Percentiles rank a stretch among this genome's conserved stretches.
Conservation (phyloP, 805 yeast genomes). For the Nakazawaea anatomiae region DNA sequence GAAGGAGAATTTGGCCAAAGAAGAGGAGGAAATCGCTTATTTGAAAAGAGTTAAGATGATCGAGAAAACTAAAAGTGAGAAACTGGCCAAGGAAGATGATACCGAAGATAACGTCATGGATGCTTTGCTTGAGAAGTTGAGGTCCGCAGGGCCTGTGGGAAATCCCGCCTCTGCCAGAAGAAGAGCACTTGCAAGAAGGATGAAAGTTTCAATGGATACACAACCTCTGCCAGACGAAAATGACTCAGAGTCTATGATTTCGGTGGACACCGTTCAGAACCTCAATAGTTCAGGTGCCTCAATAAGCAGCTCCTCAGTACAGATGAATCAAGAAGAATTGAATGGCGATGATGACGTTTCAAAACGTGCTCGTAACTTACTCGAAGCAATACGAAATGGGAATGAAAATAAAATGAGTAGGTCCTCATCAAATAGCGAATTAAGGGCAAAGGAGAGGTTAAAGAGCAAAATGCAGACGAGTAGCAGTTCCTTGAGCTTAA, state of each 20-base stretch:
- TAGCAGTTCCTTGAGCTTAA: conserved; percentile 7
- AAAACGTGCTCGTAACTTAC: conserved; percentile 6
- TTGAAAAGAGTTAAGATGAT: conserved; percentile 57
- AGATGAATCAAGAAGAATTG: neutral
- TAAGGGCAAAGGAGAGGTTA: conserved; percentile 6
- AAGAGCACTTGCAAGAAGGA: conserved; percentile 63
- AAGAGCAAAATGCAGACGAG: conserved; percentile 8
- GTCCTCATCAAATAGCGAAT: conserved; percentile 6
- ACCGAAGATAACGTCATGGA: conserved; percentile 69
- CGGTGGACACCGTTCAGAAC: neutral
- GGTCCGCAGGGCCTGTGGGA: conserved; percentile 77
- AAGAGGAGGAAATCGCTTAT: conserved; percentile 61
- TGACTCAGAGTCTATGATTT: conserved; percentile 3
- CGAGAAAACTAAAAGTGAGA: conserved; percentile 22
- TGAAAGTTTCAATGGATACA: conserved; percentile 7
- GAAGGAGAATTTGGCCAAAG: conserved; percentile 56
- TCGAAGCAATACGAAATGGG: conserved; percentile 4
- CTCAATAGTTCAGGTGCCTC: conserved; percentile 31
- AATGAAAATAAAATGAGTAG: neutral
- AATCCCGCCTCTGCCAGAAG: conserved; percentile 79
- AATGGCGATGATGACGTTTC: conserved; percentile 8
- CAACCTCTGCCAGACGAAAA: conserved; percentile 10
- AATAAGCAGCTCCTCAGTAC: conserved; percentile 14
- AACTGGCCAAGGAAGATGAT: conserved; percentile 20
- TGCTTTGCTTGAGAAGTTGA: conserved; percentile 74